Conservation (phyloP, 208 protist genomes). For the Wallacemonas collosoma region DNA sequence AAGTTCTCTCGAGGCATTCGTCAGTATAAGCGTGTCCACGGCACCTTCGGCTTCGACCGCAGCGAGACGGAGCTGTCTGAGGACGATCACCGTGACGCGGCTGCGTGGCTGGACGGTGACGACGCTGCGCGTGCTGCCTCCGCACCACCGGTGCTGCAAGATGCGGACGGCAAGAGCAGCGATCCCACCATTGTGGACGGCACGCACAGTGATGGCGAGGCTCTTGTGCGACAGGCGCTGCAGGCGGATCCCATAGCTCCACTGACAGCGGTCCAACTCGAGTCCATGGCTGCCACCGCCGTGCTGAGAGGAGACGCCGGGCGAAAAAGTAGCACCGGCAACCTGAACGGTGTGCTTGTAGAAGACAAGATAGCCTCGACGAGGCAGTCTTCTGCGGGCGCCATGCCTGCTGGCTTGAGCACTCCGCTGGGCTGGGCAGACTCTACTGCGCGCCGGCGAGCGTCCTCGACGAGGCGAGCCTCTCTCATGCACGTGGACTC, state of each 20-base stretch:
- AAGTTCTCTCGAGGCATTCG: constrained; percentile 40
- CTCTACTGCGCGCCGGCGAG: not conserved
- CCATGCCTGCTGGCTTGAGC: not conserved
- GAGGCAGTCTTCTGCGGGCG: not conserved
- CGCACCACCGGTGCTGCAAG: not conserved
- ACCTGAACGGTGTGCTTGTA: no score
- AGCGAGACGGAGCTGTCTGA: not conserved
- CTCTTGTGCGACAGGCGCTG: not conserved
- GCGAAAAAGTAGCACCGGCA: not conserved
- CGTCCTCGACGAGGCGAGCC: not conserved
- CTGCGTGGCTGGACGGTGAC: not conserved
- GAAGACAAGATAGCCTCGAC: no score
- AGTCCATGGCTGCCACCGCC: not conserved
- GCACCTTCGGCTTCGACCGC: constrained; percentile 11
- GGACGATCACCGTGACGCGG: not conserved
- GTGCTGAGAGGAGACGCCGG: not conserved
- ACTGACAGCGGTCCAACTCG: not conserved
- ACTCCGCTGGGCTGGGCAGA: constrained; percentile 6
- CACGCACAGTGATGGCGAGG: not conserved
- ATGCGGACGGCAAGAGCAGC: not conserved
- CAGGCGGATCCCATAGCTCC: not conserved
- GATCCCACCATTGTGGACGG: not conserved
- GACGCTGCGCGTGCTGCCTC: constrained; percentile 1
- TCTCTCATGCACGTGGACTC: constrained; percentile 18
- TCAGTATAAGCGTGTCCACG: constrained; percentile 18